Percentiles rank a stretch among this genome's conserved stretches.
Evolutionary conservation across 2,329 filamentous ascomycete genomes (phyloP).

Genomic region (Sphaerulina musiva): DNA sequence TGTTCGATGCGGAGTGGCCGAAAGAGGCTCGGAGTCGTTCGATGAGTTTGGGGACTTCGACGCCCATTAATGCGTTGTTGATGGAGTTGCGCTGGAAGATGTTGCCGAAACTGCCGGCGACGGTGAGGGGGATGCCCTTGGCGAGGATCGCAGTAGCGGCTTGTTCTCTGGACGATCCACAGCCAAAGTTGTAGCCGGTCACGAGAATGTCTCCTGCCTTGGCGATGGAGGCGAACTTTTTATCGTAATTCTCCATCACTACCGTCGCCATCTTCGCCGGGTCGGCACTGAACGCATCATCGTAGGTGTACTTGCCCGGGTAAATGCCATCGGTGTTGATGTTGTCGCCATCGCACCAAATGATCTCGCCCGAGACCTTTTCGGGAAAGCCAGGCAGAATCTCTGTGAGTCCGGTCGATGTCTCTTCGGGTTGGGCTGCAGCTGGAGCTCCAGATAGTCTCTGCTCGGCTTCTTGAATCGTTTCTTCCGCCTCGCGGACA

Average conservation of each 20-base stretch:
- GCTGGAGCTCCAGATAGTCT: conserved; percentile 33
- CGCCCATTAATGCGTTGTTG: conserved; percentile 68
- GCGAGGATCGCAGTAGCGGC: conserved; percentile 82
- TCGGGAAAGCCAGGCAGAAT: conserved; percentile 83
- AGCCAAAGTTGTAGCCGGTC: conserved; percentile 82
- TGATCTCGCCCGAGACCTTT: conserved; percentile 74
- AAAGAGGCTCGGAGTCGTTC: conserved; percentile 60
- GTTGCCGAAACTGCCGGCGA: conserved; percentile 74
- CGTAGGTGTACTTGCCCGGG: conserved; percentile 85
- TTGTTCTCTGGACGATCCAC: conserved; percentile 73
- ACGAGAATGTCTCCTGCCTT: conserved; percentile 73
- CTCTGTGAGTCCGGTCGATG: conserved; percentile 50
- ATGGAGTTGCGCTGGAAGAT: conserved; percentile 75
- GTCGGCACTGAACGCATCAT: conserved; percentile 70
- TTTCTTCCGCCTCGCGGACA: conserved; percentile 59
- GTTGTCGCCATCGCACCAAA: conserved; percentile 80
- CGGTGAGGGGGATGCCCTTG: conserved; percentile 70
- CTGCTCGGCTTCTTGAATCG: conserved; percentile 52
- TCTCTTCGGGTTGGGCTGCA: conserved; percentile 20
- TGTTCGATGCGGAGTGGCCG: conserved; percentile 23
- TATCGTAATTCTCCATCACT: conserved; percentile 92
- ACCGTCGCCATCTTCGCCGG: conserved; percentile 76
- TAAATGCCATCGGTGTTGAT: conserved; percentile 93
- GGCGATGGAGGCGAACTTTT: conserved; percentile 57
- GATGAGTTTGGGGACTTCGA: conserved; percentile 64